Percentiles rank a stretch among this genome's conserved stretches.
phyloP scores from a whole-genome alignment of 192 early-diverging fungal genomes.

The Dimargaris cristalligena region DNA sequence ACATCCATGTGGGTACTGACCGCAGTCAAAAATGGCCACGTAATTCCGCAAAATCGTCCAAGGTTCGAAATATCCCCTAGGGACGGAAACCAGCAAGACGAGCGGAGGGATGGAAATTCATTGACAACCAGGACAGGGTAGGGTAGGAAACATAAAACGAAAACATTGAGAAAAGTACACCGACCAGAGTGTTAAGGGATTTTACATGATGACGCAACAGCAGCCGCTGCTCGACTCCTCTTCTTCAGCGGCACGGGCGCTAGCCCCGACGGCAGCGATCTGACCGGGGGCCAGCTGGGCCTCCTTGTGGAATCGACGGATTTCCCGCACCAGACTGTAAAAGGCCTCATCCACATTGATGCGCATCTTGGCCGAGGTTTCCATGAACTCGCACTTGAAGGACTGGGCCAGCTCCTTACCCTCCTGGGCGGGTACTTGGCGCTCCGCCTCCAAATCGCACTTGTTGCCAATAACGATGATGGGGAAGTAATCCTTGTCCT shows the following conservation, averaged over 20 bases:
- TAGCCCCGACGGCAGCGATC: slow-evolving; percentile 19
- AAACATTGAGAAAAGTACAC: slow-evolving; percentile 3
- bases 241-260: slow-evolving; percentile 18
- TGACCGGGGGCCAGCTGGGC: slow-evolving; percentile 28
- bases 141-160: background rate
- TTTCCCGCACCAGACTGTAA: slow-evolving; percentile 70
- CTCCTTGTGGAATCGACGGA: slow-evolving; percentile 66
- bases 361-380: slow-evolving; percentile 74
- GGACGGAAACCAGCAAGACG: too few relatives aligned
- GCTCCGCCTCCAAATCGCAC: slow-evolving; percentile 65
- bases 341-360: slow-evolving; percentile 90
- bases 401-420: slow-evolving; percentile 59
- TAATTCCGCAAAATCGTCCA: too few relatives aligned
- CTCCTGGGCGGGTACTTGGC: slow-evolving; percentile 69
- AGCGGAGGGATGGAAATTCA: too few relatives aligned
- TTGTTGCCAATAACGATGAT: slow-evolving; percentile 90
- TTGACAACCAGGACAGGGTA: too few relatives aligned
- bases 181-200: slow-evolving; percentile 1
- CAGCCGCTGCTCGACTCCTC: slow-evolving; percentile 27
- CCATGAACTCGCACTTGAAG: slow-evolving; percentile 67
- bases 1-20: too few relatives aligned
- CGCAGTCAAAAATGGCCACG: too few relatives aligned
- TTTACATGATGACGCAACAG: slow-evolving; percentile 42
- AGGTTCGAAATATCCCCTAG: too few relatives aligned
- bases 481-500: slow-evolving; percentile 80